These are phyloP conservation scores for Colletotrichum orchidophilum DNA, from an alignment of 2,329 filamentous ascomycete species.

Conservation along the genomic window DNA sequence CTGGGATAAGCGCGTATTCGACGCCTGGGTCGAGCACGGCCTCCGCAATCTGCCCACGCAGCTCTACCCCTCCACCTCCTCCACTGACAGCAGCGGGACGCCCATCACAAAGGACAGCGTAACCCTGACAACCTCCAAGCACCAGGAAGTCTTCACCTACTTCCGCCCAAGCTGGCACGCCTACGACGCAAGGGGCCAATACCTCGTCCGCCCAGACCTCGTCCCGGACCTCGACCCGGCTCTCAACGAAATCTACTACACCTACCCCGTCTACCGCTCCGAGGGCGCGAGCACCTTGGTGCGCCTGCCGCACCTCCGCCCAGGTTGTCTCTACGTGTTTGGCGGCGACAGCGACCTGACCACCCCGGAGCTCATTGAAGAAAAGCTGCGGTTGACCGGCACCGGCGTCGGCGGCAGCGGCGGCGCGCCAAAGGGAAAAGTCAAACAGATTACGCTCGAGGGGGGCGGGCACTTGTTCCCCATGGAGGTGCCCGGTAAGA, in stretches of 20 bases:
- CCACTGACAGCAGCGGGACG: constrained; percentile 34
- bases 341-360: constrained; percentile 69
- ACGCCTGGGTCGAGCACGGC: constrained; percentile 77
- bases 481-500: constrained; percentile 77
- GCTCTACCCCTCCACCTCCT: constrained; percentile 57
- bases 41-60: constrained; percentile 77
- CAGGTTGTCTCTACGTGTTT: constrained; percentile 75
- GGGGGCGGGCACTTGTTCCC: constrained; percentile 82
- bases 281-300: constrained; percentile 67
- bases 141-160: constrained; percentile 88
- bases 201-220: constrained; percentile 49
- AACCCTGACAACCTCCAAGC: constrained; percentile 82
- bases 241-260: constrained; percentile 45
- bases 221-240: constrained; percentile 57
- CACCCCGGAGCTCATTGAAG: constrained; percentile 54
- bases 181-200: constrained; percentile 47
- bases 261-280: constrained; percentile 72
- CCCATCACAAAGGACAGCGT: constrained; percentile 53
- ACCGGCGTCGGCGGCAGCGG: constrained; percentile 74
- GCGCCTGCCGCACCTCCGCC: constrained; percentile 68
- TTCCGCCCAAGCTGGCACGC: constrained; percentile 67
- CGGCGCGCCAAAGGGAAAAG: constrained; percentile 69
- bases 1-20: constrained; percentile 85
- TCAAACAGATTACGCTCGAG: constrained; percentile 71
- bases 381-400: constrained; percentile 72